Evolutionary conservation across 176 grass and related monocot species (phyloP).

Genomic region (Zoysia japonica): DNA sequence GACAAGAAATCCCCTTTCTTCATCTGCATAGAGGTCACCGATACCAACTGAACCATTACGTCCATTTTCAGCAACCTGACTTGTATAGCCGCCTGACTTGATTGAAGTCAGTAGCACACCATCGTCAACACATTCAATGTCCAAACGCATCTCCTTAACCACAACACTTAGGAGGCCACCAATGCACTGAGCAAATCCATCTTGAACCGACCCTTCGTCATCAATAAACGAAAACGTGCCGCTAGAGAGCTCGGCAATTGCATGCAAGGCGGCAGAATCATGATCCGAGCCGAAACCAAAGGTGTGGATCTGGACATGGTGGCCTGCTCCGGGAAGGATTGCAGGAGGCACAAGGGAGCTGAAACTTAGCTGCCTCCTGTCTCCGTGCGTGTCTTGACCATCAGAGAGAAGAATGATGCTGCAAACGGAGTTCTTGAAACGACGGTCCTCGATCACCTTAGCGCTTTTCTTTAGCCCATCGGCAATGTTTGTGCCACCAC

Average conservation of each 20-base stretch:
- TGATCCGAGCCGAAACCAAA: constrained; percentile 90
- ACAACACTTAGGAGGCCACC: constrained; percentile 90
- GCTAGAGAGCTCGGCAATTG: constrained; percentile 58
- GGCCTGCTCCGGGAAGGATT: constrained; percentile 50
- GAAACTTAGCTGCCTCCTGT: constrained; percentile 36
- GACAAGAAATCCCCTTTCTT: constrained; percentile 83
- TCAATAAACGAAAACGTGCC: constrained; percentile 95
- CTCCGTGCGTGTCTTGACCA: constrained; percentile 77
- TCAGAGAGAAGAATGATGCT: constrained; percentile 94
- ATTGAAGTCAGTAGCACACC: constrained; percentile 61
- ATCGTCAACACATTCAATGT: constrained; percentile 55
- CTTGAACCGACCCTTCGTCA: constrained; percentile 65
- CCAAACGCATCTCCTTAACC: constrained; percentile 59
- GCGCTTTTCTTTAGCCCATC: constrained; percentile 69
- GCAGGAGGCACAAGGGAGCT: constrained; percentile 60
- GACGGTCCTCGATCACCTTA: constrained; percentile 73
- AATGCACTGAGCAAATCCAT: constrained; percentile 92
- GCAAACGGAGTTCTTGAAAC: constrained; percentile 68
- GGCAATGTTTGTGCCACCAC: constrained; percentile 90
- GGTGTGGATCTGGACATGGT: constrained; percentile 67
- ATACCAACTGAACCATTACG: constrained; percentile 63
- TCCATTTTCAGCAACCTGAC: constrained; percentile 43
- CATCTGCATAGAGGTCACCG: constrained; percentile 87
- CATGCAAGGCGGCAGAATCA: constrained; percentile 79
- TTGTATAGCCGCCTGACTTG: constrained; percentile 75